Percentiles rank a stretch among this genome's conserved stretches.
These are phyloP conservation scores for Lepidium africanum DNA, from an alignment of 345 rosid species.

Conservation along the genomic window DNA sequence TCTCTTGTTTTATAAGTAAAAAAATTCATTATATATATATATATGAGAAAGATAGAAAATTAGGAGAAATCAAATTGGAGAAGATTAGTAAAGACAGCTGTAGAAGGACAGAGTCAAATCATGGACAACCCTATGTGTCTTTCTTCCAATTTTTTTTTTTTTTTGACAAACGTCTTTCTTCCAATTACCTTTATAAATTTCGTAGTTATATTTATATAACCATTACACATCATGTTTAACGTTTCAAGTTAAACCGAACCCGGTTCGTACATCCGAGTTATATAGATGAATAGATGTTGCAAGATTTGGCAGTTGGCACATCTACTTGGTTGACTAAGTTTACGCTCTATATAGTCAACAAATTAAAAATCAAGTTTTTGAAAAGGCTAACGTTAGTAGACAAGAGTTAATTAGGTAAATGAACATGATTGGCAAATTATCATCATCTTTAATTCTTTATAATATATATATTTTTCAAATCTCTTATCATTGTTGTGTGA, in stretches of 20 bases:
- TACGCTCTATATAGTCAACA: background rate
- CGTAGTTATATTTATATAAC: background rate
- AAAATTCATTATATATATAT: too few relatives aligned
- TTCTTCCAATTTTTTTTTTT: slow-evolving; percentile 6
- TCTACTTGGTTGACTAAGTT: background rate
- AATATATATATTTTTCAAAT: background rate
- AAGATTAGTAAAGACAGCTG: slow-evolving; percentile 17
- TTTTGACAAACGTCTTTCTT: too few relatives aligned
- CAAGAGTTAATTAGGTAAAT: too few relatives aligned
- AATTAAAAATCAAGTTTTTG: too few relatives aligned
- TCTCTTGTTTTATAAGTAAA: background rate
- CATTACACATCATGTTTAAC: background rate
- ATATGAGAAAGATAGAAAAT: background rate
- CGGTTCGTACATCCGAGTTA: background rate
- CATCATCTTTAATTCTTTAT: background rate
- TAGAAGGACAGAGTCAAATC: slow-evolving; percentile 34
- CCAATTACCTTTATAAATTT: slow-evolving; percentile 1
- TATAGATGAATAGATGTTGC: too few relatives aligned
- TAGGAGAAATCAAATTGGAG: background rate
- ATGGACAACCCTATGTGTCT: slow-evolving; percentile 39
- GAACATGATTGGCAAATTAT: too few relatives aligned
- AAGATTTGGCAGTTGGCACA: background rate
- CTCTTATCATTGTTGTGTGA: too few relatives aligned
- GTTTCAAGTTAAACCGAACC: background rate
- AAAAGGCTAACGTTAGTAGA: background rate